phyloP scores from a whole-genome alignment of 2,329 filamentous ascomycete species.

The Hypoxylon sp. region DNA sequence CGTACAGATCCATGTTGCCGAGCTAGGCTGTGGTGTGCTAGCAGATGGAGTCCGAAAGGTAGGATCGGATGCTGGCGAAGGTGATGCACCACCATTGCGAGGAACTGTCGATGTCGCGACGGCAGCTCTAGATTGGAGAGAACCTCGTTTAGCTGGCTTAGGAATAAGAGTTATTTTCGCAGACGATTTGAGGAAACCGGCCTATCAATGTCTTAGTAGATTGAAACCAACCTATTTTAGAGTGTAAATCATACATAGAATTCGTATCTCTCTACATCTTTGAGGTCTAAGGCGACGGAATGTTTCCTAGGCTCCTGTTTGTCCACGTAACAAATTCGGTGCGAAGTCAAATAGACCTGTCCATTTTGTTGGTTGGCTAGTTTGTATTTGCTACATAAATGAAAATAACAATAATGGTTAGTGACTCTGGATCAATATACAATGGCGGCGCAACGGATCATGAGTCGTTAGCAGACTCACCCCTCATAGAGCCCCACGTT shows the following conservation, averaged over 20 bases:
- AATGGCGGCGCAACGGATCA: slow-evolving; percentile 15
- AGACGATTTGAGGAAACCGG: slow-evolving; percentile 94
- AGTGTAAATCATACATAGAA: slow-evolving; percentile 75
- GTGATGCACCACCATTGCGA: slow-evolving; percentile 60
- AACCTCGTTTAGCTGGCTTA: slow-evolving; percentile 79
- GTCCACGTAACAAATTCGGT: slow-evolving; percentile 95
- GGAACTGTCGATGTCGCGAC: slow-evolving; percentile 63
- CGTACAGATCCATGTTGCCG: slow-evolving; percentile 92
- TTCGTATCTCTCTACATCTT: slow-evolving; percentile 90
- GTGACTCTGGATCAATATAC: slow-evolving; percentile 11
- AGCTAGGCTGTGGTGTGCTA: slow-evolving; percentile 66
- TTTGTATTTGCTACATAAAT: slow-evolving; percentile 84
- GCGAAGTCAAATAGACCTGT: slow-evolving; percentile 95
- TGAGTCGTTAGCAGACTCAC: slow-evolving; percentile 66
- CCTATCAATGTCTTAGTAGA: slow-evolving; percentile 62
- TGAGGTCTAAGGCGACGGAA: slow-evolving; percentile 88
- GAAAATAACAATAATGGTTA: slow-evolving; percentile 30
- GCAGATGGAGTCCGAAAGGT: slow-evolving; percentile 59
- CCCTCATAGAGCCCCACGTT: slow-evolving; percentile 98
- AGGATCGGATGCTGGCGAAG: slow-evolving; percentile 47
- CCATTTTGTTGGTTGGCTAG: slow-evolving; percentile 94
- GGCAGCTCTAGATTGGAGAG: slow-evolving; percentile 68
- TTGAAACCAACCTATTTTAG: not conserved
- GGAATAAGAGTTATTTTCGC: slow-evolving; percentile 91
- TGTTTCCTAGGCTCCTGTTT: slow-evolving; percentile 86